Conservation (phyloP, 2,329 filamentous ascomycete genomes). For the Fusarium humuli region DNA sequence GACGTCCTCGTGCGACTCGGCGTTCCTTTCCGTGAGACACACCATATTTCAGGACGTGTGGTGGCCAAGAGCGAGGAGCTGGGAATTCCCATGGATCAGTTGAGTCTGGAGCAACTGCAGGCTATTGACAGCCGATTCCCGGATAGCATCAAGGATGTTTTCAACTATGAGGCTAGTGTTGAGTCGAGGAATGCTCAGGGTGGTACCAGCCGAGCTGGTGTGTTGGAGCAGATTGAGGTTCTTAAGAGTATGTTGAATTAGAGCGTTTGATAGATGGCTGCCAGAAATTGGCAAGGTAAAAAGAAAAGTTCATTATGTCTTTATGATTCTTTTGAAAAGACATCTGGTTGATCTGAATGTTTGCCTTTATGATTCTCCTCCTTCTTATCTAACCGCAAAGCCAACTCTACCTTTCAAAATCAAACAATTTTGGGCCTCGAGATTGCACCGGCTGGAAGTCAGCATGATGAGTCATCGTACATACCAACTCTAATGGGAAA, state of each 20-base stretch:
- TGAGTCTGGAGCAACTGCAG: slow-evolving; percentile 75
- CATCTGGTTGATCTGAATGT: slow-evolving; percentile 54
- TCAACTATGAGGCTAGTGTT: slow-evolving; percentile 79
- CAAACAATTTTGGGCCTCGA: no score
- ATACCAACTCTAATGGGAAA: no score
- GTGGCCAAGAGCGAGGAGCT: slow-evolving; percentile 77
- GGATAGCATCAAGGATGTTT: slow-evolving; percentile 71
- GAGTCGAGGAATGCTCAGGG: slow-evolving; percentile 76
- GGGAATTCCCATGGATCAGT: slow-evolving; percentile 73
- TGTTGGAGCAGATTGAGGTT: slow-evolving; percentile 69
- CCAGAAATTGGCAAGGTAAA: neutral
- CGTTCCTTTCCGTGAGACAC: slow-evolving; percentile 69
- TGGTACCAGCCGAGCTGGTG: slow-evolving; percentile 75
- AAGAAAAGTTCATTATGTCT: neutral
- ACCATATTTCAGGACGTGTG: slow-evolving; percentile 78
- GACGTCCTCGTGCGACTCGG: slow-evolving; percentile 72
- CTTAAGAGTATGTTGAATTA: slow-evolving; percentile 44
- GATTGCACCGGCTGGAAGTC: no score
- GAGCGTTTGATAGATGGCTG: neutral
- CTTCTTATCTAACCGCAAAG: slow-evolving; percentile 49
- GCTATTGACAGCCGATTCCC: slow-evolving; percentile 74
- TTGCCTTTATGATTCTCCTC: slow-evolving; percentile 53
- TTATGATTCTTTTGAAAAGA: neutral
- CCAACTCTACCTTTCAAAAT: slow-evolving; percentile 14
- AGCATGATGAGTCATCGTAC: no score